Conservation (phyloP, 805 yeast species). For the Priceomyces fermenticarens region DNA sequence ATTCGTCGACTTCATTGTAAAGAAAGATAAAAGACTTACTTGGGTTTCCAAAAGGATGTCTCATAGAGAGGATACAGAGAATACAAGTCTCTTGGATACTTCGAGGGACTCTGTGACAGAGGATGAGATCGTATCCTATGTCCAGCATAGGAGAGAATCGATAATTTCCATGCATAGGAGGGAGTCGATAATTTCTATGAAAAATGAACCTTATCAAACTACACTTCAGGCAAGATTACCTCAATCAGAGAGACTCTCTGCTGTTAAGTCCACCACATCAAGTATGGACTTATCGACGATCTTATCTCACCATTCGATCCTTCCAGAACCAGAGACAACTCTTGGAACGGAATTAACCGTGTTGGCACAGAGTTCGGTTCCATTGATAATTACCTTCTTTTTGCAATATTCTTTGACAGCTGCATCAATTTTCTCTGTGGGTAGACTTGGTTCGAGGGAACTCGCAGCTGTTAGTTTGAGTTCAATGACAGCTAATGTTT, state of each 20-base stretch:
- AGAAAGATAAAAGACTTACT: background rate
- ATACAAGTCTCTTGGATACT: slow-evolving; percentile 1
- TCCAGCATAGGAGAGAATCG: slow-evolving; percentile 38
- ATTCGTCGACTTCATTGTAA: too few relatives aligned
- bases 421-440: slow-evolving; percentile 75
- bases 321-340: slow-evolving; percentile 44
- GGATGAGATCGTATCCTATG: slow-evolving; percentile 34
- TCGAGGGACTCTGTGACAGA: slow-evolving; percentile 23
- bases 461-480: slow-evolving; percentile 75
- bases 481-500: slow-evolving; percentile 74
- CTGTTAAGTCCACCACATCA: slow-evolving; percentile 9
- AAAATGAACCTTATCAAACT: slow-evolving; percentile 17
- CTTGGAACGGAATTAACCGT: slow-evolving; percentile 36
- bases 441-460: slow-evolving; percentile 66
- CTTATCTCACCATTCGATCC: slow-evolving; percentile 20
- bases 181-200: slow-evolving; percentile 26
- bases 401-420: slow-evolving; percentile 71
- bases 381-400: slow-evolving; percentile 63
- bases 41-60: background rate
- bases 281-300: slow-evolving; percentile 16
- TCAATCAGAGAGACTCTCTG: slow-evolving; percentile 4
- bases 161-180: slow-evolving; percentile 26
- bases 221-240: slow-evolving; percentile 4
- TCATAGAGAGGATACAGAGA: background rate
- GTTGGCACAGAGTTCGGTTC: slow-evolving; percentile 44